Evolutionary conservation across 2,329 filamentous ascomycete genomes (phyloP).

Genomic region (Cytospora chrysosperma): DNA sequence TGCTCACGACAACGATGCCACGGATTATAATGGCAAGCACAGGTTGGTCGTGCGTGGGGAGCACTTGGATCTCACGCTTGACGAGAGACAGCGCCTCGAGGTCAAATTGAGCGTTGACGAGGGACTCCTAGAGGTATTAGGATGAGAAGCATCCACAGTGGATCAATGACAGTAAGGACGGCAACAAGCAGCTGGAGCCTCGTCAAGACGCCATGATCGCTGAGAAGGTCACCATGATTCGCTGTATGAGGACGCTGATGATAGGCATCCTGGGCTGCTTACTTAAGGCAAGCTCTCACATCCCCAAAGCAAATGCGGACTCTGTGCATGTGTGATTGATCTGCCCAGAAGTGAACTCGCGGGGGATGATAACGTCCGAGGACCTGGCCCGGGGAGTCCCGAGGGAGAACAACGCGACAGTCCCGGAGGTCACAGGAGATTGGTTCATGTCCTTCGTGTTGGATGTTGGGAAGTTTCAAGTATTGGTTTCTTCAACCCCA

Average conservation of each 20-base stretch:
- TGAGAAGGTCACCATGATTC: not conserved
- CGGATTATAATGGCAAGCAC: not conserved
- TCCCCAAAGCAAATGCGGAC: not conserved
- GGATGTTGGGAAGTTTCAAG: not conserved
- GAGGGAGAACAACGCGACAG: not conserved
- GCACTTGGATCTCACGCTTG: too few species aligned
- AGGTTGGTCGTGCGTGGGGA: too few species aligned
- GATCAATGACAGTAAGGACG: too few species aligned
- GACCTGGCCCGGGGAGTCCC: not conserved
- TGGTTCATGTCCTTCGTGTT: not conserved
- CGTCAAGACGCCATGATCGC: not conserved
- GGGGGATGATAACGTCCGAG: not conserved
- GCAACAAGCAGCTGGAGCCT: not conserved
- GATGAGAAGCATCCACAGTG: too few species aligned
- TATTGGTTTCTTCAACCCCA: not conserved
- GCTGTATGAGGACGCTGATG: not conserved
- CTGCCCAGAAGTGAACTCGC: too few species aligned
- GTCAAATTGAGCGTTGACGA: too few species aligned
- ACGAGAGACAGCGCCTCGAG: too few species aligned
- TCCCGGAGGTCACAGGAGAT: too few species aligned
- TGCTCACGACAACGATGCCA: not conserved
- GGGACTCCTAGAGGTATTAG: too few species aligned
- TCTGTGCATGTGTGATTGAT: too few species aligned
- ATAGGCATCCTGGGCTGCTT: not conserved
- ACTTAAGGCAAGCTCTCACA: not conserved